phyloP scores from a whole-genome alignment of 2,329 filamentous ascomycete species.

The Penicillium glabrum region DNA sequence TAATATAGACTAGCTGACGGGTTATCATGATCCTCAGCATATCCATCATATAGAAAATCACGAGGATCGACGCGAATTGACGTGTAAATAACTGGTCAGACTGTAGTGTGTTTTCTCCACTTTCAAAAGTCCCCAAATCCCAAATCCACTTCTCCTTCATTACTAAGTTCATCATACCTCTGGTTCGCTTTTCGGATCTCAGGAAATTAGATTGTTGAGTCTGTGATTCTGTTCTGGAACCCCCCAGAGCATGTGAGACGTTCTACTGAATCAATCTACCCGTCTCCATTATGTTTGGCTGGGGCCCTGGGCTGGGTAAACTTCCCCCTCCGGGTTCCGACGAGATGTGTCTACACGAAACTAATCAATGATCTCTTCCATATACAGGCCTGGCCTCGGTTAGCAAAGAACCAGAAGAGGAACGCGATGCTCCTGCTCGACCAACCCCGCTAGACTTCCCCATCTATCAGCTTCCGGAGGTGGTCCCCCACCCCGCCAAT shows the following conservation, averaged over 20 bases:
- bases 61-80: not conserved
- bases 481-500: constrained; percentile 33
- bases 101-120: not conserved
- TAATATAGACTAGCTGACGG: not conserved
- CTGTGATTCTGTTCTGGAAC: not conserved
- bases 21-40: not conserved
- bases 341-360: not conserved
- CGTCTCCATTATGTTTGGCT: constrained; percentile 32
- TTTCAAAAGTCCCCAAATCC: constrained; percentile 7
- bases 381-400: constrained; percentile 31
- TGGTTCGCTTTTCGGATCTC: not conserved
- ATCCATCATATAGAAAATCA: not conserved
- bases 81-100: not conserved
- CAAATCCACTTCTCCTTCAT: not conserved
- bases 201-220: not conserved
- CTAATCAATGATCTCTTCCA: not conserved
- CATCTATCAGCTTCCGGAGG: constrained; percentile 41
- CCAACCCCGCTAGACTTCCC: constrained; percentile 56
- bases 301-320: constrained; percentile 35
- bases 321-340: not conserved
- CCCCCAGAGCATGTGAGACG: constrained; percentile 3
- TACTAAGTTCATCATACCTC: not conserved
- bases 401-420: constrained; percentile 37
- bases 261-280: not conserved
- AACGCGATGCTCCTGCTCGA: constrained; percentile 49